Percentiles rank a stretch among this genome's conserved stretches.
phyloP scores from a whole-genome alignment of 164 flowering plant species.

The Stephania cephalantha region DNA sequence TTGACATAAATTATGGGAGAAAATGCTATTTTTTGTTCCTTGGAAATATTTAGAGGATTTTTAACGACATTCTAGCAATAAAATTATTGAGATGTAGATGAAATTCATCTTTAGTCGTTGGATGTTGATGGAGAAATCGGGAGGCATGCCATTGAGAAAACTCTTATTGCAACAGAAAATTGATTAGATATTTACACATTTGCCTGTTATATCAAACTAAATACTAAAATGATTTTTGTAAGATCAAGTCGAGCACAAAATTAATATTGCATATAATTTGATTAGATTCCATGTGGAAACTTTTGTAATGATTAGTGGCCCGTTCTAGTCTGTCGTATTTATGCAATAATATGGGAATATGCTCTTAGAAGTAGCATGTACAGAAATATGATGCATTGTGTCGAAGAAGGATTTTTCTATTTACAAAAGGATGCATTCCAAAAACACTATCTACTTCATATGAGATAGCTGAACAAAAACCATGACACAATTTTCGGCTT shows the following conservation, averaged over 20 bases:
- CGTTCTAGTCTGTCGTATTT: background rate
- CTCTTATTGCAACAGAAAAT: background rate
- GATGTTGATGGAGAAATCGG: background rate
- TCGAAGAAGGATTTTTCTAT: background rate
- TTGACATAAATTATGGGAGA: background rate
- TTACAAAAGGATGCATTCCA: background rate
- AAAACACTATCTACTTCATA: background rate
- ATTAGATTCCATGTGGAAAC: too few relatives aligned
- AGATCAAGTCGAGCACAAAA: too few relatives aligned
- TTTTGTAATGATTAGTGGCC: too few relatives aligned
- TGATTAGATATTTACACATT: too few relatives aligned
- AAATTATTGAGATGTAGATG: background rate
- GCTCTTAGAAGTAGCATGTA: too few relatives aligned
- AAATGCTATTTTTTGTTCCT: background rate
- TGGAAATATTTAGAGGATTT: background rate
- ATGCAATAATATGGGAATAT: background rate
- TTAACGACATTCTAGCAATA: background rate
- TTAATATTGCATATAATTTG: too few relatives aligned
- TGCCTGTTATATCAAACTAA: too few relatives aligned
- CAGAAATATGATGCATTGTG: background rate
- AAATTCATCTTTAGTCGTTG: background rate
- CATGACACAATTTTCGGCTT: background rate
- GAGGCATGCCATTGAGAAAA: background rate
- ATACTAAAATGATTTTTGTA: too few relatives aligned
- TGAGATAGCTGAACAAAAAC: background rate